Base-by-base conservation (phyloP, 495 filamentous ascomycete genomes). In the Lepraria neglecta region DNA sequence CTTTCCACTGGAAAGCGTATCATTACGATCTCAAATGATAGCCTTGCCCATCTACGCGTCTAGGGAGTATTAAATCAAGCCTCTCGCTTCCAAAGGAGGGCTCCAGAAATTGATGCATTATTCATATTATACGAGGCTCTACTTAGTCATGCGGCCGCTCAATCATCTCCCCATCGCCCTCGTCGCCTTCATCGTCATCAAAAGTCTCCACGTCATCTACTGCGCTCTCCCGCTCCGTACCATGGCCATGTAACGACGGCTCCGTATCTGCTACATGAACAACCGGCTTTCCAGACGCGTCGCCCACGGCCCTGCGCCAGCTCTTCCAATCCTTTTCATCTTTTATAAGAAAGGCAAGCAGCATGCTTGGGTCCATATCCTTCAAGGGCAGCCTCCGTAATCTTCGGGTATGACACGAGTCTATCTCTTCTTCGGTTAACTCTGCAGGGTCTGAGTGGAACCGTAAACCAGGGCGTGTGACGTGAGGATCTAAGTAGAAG, bases 281-380 rank as follows among this genome's bases (percentile, higher is more conserved):
- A 44, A 98, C 88, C 17, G 84, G 80, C 70, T 96, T 96, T 30
- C 91, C 90, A 62, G 85, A 78, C 11, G 85, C 81, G 44, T 85
- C 78, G 61, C 79, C 77, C 10, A 96, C 79, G 17, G 80, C 80
- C 54, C 76, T 73, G 65, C 88, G 84, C 91, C 91, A 97, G 63
- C 83, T 80, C 35, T 76, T 74, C 89, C 95, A 99, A 61, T 97
- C 95, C 28, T 83, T 79, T 64, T 90, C 85, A 64, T 90, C 80
- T 35, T 78, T 79, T 61, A 99, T 91, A 6, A 99, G 76, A 67
- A 99, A 97, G n/a, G 88, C 95, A 58, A 99, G 88, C 33, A 99
- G 76, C 95, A 99, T 99, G 72, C 92, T 96, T 9, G 95, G 95
- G 68, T 99, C 95, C 91, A 97, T 92, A 60, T 97, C 94, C 60